Base-by-base conservation (phyloP, 352 stramenopile species). In the Achlya hypogyna region DNA sequence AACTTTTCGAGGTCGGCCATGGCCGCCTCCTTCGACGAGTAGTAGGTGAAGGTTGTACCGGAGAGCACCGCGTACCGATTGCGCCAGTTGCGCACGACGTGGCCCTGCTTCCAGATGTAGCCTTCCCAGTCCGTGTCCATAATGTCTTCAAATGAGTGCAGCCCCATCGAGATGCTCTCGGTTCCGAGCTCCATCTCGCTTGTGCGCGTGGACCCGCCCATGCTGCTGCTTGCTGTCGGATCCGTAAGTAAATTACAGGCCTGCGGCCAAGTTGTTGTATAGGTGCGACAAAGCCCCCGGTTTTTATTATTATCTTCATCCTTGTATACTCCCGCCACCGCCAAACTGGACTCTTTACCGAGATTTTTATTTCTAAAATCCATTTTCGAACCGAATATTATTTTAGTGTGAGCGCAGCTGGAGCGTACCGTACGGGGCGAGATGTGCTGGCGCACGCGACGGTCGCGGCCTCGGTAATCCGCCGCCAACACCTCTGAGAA, bases 81-180 rank as follows among this genome's bases (percentile, higher is more conserved):
- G 22, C 85, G 78, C 85, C 85, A 94, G 51, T 84, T 89, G 68
- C 84, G 83, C 56, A 94, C 83, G 59, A 94, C 85, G 54, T 94
- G 83, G 25, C 85, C 84, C 68, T 94, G 85, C 60, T 94, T 94
- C 84, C 84, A 92, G 51, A 92, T 78, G 65, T 94, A 94, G 5
- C 85, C 85, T 67, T 94, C 85, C 85, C 85, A 94, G 70, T 94
- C 84, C 42, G 85, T 93, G 70, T 93, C 85, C 43, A 91, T 91
- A 65, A 89, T 78, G 60, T 93, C 84, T 38, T 93, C 84, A 32
- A 89, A 91, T 18, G 81, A 75, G 66, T 81, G 60, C n/a, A 67
- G 20, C n/a, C 38, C 60, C 18, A 67, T 28, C 10, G 34, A 54
- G 43, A 67, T 67, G 51, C 40, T 59, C 10, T 67, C 60, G 31